Conservation (phyloP, 805 yeast genomes). For the Blastobotrys parvus region DNA sequence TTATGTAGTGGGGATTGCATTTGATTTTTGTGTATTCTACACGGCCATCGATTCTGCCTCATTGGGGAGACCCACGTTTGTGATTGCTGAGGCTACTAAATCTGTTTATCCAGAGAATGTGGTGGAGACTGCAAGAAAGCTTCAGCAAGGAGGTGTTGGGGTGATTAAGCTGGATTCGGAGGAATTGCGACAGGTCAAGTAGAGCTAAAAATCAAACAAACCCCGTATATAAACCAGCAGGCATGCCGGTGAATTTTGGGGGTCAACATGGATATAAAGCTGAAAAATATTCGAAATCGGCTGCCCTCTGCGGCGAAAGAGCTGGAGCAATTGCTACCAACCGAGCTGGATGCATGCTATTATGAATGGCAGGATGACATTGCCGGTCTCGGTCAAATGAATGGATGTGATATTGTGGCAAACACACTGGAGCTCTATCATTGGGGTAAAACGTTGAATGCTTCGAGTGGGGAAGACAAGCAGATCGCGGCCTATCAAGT, state of each 20-base stretch:
- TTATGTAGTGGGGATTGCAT: slow-evolving; percentile 72
- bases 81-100: slow-evolving; percentile 47
- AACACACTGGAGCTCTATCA: not conserved
- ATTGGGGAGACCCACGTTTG: slow-evolving; percentile 55
- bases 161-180: not conserved
- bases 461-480: not conserved
- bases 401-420: not conserved
- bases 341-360: not conserved
- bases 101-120: slow-evolving; percentile 24
- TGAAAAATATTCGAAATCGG: not conserved
- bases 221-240: no score
- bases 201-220: not conserved
- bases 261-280: not conserved
- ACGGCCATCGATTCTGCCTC: slow-evolving; percentile 63
- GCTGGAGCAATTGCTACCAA: not conserved
- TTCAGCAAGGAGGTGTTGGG: not conserved
- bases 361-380: not conserved
- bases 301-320: not conserved
- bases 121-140: not conserved
- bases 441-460: not conserved
- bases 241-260: no score
- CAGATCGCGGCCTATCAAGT: not conserved
- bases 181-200: not conserved
- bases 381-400: not conserved
- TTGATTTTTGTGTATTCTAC: slow-evolving; percentile 75